Evolutionary conservation across 2,329 filamentous ascomycete genomes (phyloP).

Genomic region (Penicillium sp.): DNA sequence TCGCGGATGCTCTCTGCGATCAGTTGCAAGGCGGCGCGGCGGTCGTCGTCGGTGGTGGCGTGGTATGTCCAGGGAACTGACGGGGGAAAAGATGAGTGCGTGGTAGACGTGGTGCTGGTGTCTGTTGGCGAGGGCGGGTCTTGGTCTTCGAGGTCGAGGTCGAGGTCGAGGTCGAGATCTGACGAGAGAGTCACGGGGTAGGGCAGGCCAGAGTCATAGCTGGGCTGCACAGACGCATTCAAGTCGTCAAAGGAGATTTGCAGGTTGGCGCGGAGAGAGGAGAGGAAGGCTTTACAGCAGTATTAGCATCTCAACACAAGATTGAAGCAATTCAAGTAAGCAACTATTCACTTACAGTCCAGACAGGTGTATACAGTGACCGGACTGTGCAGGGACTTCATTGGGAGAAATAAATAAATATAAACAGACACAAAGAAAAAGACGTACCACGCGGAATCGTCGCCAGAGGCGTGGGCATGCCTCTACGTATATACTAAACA

Average conservation of each 20-base stretch:
- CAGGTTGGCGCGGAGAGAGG: conserved; percentile 75
- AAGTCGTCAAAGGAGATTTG: conserved; percentile 54
- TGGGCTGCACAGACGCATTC: conserved; percentile 31
- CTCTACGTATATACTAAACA: no score
- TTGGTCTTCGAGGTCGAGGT: conserved; percentile 48
- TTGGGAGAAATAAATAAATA: conserved; percentile 3
- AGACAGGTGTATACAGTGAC: conserved; percentile 11
- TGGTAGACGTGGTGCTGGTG: conserved; percentile 54
- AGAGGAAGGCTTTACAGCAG: conserved; percentile 66
- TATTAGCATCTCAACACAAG: neutral
- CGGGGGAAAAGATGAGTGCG: conserved; percentile 37
- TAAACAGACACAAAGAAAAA: neutral
- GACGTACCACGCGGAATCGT: neutral
- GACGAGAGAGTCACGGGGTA: conserved; percentile 9
- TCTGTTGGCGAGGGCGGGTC: conserved; percentile 37
- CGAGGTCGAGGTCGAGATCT: no score
- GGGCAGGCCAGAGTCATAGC: conserved; percentile 12
- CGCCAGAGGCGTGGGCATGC: no score
- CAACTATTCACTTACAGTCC: conserved; percentile 15
- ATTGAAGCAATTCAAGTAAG: no score
- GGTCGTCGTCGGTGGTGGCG: conserved; percentile 52
- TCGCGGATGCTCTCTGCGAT: conserved; percentile 77
- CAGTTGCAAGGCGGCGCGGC: conserved; percentile 65
- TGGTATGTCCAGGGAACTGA: conserved; percentile 19
- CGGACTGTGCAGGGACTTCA: conserved; percentile 10